phyloP scores from a whole-genome alignment of 441 rosid genomes.

The Croton laevigatus region DNA sequence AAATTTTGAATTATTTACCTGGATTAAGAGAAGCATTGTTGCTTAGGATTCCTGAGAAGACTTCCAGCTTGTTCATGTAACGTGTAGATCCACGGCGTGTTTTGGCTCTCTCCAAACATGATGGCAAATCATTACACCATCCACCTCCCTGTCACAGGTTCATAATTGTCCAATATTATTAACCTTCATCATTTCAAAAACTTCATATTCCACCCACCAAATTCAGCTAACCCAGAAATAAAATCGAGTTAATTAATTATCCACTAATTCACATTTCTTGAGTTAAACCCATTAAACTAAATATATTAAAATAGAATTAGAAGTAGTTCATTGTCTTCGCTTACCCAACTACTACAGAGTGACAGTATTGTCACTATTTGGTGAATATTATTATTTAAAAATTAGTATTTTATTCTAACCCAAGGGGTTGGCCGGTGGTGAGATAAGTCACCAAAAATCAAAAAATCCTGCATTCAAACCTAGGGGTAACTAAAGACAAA shows the following conservation, averaged over 20 bases:
- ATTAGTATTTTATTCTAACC: no score
- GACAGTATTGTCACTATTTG: no score
- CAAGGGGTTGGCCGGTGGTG: no score
- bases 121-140: conserved; percentile 82
- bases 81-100: conserved; percentile 77
- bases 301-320: no score
- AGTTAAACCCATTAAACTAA: no score
- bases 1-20: conserved; percentile 34
- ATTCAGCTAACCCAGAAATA: not conserved
- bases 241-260: no score
- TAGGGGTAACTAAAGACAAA: no score
- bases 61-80: conserved; percentile 61
- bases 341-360: no score
- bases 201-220: not conserved
- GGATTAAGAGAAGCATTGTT: conserved; percentile 76
- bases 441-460: no score
- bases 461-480: no score
- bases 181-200: not conserved
- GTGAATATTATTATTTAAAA: no score
- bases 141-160: conserved; percentile 75
- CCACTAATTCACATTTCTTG: not conserved
- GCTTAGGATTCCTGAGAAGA: conserved; percentile 81
- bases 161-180: not conserved
- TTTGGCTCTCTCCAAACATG: conserved; percentile 70
- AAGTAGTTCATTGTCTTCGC: no score